A percentile compares a stretch with the other conserved stretches of the same genome.
These are phyloP conservation scores for Sclerotinia spermophila DNA, from an alignment of 2,329 filamentous ascomycete genomes.

Conservation along the genomic window DNA sequence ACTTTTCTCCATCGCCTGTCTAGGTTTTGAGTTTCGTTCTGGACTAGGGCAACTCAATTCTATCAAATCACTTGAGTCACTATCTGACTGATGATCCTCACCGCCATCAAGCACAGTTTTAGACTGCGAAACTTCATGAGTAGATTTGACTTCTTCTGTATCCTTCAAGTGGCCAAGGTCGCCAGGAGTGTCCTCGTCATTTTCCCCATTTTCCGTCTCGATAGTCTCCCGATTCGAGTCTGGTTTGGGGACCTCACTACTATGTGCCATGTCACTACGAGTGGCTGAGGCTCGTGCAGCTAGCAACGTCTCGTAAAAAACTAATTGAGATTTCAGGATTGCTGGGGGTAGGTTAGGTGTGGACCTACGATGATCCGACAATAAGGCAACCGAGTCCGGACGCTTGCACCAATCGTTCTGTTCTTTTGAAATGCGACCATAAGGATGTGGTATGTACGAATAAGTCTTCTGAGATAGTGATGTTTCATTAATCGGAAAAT, in stretches of 20 bases:
- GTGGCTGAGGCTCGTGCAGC: background rate
- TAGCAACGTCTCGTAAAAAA: slow-evolving; percentile 18
- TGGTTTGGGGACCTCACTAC: background rate
- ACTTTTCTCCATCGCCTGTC: background rate
- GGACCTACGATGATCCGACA: slow-evolving; percentile 25
- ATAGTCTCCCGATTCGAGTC: background rate
- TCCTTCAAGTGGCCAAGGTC: background rate
- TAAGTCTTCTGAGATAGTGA: slow-evolving; percentile 29
- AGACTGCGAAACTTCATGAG: background rate
- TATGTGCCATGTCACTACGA: background rate
- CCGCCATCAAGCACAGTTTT: background rate
- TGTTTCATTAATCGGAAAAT: background rate
- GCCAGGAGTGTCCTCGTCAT: background rate
- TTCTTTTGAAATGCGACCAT: slow-evolving; percentile 45
- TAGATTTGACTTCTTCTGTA: background rate
- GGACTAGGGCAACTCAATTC: background rate
- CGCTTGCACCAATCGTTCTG: slow-evolving; percentile 49
- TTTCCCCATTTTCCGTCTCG: background rate
- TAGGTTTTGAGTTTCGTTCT: background rate
- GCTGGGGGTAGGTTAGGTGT: slow-evolving; percentile 40
- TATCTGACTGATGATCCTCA: background rate
- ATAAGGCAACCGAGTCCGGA: slow-evolving; percentile 40
- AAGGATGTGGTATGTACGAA: slow-evolving; percentile 39
- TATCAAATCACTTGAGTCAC: background rate
- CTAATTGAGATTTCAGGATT: slow-evolving; percentile 28